Evolutionary conservation across 2,329 filamentous ascomycete genomes (phyloP).

Genomic region (Colletotrichum tamarilloi): DNA sequence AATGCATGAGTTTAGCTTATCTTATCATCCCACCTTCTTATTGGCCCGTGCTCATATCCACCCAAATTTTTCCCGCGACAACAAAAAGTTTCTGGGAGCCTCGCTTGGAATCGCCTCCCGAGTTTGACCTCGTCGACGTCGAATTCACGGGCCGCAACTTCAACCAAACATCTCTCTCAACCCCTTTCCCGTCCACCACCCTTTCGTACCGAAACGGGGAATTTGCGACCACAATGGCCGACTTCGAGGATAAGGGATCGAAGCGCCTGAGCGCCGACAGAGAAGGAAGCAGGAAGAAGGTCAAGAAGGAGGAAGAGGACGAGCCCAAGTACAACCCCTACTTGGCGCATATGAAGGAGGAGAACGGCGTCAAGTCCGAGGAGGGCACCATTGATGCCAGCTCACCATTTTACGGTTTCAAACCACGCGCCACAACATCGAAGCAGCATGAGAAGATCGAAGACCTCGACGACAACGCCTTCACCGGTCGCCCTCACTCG

Average conservation of each 20-base stretch:
- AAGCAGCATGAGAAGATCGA: constrained; percentile 79
- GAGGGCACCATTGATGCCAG: constrained; percentile 44
- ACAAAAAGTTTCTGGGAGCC: constrained; percentile 33
- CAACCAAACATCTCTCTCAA: constrained; percentile 16
- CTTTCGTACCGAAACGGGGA: neutral
- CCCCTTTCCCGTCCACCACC: neutral
- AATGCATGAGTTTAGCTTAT: constrained; percentile 18
- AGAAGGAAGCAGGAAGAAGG: constrained; percentile 57
- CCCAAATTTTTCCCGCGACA: constrained; percentile 34
- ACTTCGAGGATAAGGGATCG: constrained; percentile 46
- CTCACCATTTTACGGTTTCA: constrained; percentile 73
- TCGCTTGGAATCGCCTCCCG: constrained; percentile 3
- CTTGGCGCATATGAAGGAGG: constrained; percentile 86
- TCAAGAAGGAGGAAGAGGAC: constrained; percentile 47
- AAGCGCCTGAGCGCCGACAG: constrained; percentile 59
- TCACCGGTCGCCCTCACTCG: constrained; percentile 82
- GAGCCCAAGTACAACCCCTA: constrained; percentile 78
- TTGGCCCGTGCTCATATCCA: constrained; percentile 23
- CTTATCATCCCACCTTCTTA: constrained; percentile 32
- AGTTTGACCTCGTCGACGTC: constrained; percentile 19
- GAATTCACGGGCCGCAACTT: constrained; percentile 15
- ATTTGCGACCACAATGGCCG: constrained; percentile 49
- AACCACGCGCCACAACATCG: constrained; percentile 84
- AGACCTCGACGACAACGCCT: constrained; percentile 85
- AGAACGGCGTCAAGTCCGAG: constrained; percentile 46